phyloP scores from a whole-genome alignment of 2,329 filamentous ascomycete genomes.

The Alternaria ethzedia region DNA sequence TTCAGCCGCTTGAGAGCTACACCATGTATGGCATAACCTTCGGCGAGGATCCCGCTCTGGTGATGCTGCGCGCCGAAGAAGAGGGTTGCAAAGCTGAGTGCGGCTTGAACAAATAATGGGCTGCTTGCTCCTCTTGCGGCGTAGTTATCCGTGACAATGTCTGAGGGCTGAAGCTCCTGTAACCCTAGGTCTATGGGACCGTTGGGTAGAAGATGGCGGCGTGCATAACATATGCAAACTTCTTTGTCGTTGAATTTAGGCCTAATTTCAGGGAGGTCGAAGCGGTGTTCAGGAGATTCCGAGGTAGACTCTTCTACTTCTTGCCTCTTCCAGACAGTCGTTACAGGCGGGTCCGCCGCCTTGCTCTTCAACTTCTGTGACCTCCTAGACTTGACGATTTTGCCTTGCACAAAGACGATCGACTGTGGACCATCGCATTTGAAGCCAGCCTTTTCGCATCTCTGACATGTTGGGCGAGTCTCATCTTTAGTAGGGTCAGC shows the following conservation, averaged over 20 bases:
- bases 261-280: background rate
- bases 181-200: slow-evolving; percentile 31
- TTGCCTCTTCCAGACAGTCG: background rate
- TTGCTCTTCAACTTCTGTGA: slow-evolving; percentile 3
- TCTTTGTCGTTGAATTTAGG: slow-evolving; percentile 25
- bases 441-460: slow-evolving; percentile 31
- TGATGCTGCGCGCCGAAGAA: slow-evolving; percentile 33
- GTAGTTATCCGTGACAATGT: slow-evolving; percentile 9
- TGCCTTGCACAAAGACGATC: slow-evolving; percentile 33
- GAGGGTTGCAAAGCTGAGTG: slow-evolving; percentile 34
- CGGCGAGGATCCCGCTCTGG: slow-evolving; percentile 17
- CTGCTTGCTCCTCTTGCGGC: background rate
- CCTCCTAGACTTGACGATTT: slow-evolving; percentile 35
- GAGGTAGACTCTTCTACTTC: background rate
- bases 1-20: slow-evolving; percentile 34
- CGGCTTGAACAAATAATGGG: slow-evolving; percentile 24
- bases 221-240: slow-evolving; percentile 33
- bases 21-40: slow-evolving; percentile 33
- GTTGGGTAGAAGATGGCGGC: slow-evolving; percentile 25
- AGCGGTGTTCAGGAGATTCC: background rate
- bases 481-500: slow-evolving; percentile 29
- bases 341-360: background rate
- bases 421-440: slow-evolving; percentile 35
- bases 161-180: slow-evolving; percentile 19
- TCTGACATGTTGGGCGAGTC: slow-evolving; percentile 30